Evolutionary conservation across 768 basidiomycete species (phyloP).

Genomic region (Leccinellum luteum): DNA sequence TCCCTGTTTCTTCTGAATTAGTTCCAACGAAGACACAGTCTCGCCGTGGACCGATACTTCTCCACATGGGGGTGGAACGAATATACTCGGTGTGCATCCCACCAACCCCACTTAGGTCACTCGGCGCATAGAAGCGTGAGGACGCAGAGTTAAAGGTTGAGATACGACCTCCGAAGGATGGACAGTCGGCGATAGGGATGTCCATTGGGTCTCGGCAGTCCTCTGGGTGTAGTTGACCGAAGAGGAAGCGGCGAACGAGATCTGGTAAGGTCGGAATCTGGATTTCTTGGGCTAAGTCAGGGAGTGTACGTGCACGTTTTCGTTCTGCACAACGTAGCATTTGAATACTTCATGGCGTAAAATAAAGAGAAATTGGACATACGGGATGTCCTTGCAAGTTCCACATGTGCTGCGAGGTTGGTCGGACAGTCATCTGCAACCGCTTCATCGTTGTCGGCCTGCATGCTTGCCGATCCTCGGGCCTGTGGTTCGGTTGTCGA

Average conservation of each 20-base stretch:
- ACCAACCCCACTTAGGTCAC: background rate
- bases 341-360: too few species aligned
- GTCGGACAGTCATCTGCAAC: background rate
- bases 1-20: background rate
- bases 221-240: background rate
- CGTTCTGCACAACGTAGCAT: background rate
- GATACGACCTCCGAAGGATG: background rate
- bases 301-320: background rate
- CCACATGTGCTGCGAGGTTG: background rate
- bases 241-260: too few species aligned
- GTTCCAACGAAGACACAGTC: background rate
- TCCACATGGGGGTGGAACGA: background rate
- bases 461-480: background rate
- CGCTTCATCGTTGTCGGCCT: background rate
- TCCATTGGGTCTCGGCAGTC: background rate
- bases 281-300: too few species aligned
- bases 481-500: too few species aligned
- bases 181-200: background rate
- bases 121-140: background rate
- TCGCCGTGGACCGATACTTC: background rate
- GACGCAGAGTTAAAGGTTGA: background rate
- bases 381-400: background rate
- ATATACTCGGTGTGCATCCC: background rate
- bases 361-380: background rate
- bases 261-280: too few species aligned